These are phyloP conservation scores for Xylaria digitata DNA, from an alignment of 2,329 filamentous ascomycete species.

Conservation along the genomic window DNA sequence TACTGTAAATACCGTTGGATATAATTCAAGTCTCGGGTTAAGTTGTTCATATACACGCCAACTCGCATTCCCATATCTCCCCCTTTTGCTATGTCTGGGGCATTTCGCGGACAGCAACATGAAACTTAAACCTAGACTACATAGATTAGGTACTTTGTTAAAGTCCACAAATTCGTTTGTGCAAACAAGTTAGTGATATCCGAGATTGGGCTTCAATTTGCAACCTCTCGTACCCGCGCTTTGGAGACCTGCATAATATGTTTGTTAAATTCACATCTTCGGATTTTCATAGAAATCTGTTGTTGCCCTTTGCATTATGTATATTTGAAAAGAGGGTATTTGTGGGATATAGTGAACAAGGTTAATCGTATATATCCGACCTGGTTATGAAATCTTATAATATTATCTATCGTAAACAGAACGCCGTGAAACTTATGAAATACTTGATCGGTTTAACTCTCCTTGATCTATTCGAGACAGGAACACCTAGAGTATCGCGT, in stretches of 20 bases:
- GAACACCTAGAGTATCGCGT: background rate
- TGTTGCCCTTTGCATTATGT: background rate
- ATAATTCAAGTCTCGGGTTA: background rate
- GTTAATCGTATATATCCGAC: background rate
- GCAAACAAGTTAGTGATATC: constrained; percentile 2
- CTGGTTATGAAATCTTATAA: background rate
- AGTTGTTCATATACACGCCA: background rate
- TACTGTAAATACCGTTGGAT: background rate
- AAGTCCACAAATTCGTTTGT: constrained; percentile 22
- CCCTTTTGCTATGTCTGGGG: background rate
- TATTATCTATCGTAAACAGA: background rate
- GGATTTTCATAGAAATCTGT: background rate
- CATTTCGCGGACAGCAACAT: constrained; percentile 36
- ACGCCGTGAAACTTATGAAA: background rate
- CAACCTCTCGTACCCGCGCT: background rate
- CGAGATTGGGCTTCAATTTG: background rate
- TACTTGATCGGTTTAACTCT: constrained; percentile 12
- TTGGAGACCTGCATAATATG: background rate
- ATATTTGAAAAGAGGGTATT: background rate
- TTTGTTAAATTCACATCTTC: constrained; percentile 8
- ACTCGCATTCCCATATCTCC: background rate
- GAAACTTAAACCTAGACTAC: background rate
- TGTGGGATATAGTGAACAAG: background rate
- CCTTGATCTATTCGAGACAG: background rate
- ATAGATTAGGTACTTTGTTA: constrained; percentile 25